A percentile compares a stretch with the other conserved stretches of the same genome.
Evolutionary conservation across 768 basidiomycete genomes (phyloP).

Genomic region (Panaeolus cyanescens): DNA sequence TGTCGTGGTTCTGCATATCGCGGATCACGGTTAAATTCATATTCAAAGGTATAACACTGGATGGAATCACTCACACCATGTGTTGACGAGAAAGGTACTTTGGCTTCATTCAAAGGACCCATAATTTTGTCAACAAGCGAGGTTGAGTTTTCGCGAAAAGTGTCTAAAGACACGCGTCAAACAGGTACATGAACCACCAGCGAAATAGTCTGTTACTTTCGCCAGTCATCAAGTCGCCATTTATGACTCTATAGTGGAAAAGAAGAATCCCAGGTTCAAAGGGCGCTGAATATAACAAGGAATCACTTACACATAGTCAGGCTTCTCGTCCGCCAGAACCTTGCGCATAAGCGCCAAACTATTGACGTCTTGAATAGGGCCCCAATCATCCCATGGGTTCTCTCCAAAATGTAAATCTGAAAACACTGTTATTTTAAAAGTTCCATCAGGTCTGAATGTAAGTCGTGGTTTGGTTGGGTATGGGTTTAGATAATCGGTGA

Average conservation of each 20-base stretch:
- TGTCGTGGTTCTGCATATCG: constrained; percentile 62
- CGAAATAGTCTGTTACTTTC: constrained; percentile 42
- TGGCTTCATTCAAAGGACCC: constrained; percentile 51
- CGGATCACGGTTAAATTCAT: not conserved
- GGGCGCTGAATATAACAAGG: not conserved
- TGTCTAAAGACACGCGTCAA: constrained; percentile 38
- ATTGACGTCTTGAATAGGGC: constrained; percentile 63
- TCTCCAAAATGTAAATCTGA: constrained; percentile 75
- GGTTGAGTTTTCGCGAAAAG: constrained; percentile 65
- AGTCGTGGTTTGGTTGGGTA: constrained; percentile 42
- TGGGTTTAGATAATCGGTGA: constrained; percentile 23
- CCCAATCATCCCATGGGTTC: constrained; percentile 68
- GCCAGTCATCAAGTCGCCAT: constrained; percentile 72
- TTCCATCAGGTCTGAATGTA: constrained; percentile 53
- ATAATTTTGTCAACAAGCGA: constrained; percentile 60
- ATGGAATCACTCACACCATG: constrained; percentile 51
- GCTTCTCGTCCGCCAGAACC: constrained; percentile 54
- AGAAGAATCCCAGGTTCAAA: not conserved
- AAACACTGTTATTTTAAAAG: constrained; percentile 69
- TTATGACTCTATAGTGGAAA: constrained; percentile 47
- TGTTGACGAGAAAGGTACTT: constrained; percentile 63
- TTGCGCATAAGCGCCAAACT: constrained; percentile 56
- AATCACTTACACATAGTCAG: constrained; percentile 61
- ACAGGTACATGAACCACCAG: not conserved
- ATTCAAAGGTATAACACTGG: not conserved